Percentiles rank a stretch among this genome's conserved stretches.
phyloP scores from a whole-genome alignment of 768 basidiomycete genomes.

The Roridomyces roridus region DNA sequence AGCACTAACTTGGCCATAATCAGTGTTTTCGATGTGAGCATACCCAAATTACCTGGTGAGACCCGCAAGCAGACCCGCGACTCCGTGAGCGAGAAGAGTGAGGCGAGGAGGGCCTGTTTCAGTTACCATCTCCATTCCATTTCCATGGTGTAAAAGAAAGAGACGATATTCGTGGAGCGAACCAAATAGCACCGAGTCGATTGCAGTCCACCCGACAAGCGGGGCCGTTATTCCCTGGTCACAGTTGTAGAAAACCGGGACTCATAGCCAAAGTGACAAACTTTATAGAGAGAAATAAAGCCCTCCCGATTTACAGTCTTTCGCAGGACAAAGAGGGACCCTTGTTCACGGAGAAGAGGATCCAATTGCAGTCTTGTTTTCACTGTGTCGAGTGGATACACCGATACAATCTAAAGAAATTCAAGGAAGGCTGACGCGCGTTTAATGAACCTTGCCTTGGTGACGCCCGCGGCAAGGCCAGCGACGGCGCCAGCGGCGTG shows the following conservation, averaged over 20 bases:
- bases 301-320: constrained; percentile 45
- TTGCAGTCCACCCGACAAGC: constrained; percentile 74
- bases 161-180: constrained; percentile 78
- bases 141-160: constrained; percentile 47
- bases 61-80: constrained; percentile 73
- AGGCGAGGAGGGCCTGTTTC: constrained; percentile 56
- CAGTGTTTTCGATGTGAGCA: constrained; percentile 1
- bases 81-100: constrained; percentile 67
- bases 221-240: constrained; percentile 56
- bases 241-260: too few relatives aligned
- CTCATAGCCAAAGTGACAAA: constrained; percentile 33
- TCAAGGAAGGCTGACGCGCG: too few relatives aligned
- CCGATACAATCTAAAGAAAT: background rate
- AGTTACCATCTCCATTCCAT: constrained; percentile 59
- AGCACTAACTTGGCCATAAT: constrained; percentile 47
- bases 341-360: background rate
- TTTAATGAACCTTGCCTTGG: constrained; percentile 1
- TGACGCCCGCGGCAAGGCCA: constrained; percentile 4
- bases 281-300: constrained; percentile 72
- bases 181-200: constrained; percentile 64
- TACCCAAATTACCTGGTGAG: constrained; percentile 59
- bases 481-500: background rate
- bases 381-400: background rate
- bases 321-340: constrained; percentile 6
- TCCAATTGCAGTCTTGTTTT: constrained; percentile 7